Evolutionary conservation across 2,329 filamentous ascomycete genomes (phyloP).

Genomic region (Pseudogymnoascus pannorum): DNA sequence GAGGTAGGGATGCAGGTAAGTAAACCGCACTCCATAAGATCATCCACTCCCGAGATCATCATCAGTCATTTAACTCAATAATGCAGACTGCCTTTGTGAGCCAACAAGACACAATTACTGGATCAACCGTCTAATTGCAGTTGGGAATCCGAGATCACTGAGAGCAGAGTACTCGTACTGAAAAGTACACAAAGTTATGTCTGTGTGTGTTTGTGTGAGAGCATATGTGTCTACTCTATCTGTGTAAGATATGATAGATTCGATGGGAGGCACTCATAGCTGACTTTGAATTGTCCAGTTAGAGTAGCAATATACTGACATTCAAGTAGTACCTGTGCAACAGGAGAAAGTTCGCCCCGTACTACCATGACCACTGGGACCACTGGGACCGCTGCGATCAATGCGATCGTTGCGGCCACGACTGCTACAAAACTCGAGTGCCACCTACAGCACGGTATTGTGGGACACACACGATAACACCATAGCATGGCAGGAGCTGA

Average conservation of each 20-base stretch:
- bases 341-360: not conserved
- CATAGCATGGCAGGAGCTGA: not conserved
- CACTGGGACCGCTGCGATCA: too few species aligned
- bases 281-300: not conserved
- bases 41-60: not conserved
- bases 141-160: not conserved
- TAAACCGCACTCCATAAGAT: not conserved
- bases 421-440: not conserved
- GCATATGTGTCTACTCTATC: too few species aligned
- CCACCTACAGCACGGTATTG: constrained; percentile 2
- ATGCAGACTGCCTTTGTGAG: constrained; percentile 2
- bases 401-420: not conserved
- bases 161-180: not conserved
- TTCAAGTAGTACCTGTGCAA: not conserved
- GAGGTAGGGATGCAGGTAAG: not conserved
- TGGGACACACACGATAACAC: not conserved
- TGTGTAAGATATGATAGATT: constrained; percentile 6
- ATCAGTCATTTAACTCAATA: constrained; percentile 1
- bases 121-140: not conserved
- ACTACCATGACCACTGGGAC: too few species aligned
- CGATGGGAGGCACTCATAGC: not conserved
- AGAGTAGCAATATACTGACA: not conserved
- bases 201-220: not conserved
- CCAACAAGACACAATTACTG: constrained; percentile 1
- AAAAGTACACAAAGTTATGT: not conserved